Percentiles rank a stretch among this genome's conserved stretches.
Evolutionary conservation across 1,139 yeast species (phyloP).

Genomic region (Hansenula sp.): DNA sequence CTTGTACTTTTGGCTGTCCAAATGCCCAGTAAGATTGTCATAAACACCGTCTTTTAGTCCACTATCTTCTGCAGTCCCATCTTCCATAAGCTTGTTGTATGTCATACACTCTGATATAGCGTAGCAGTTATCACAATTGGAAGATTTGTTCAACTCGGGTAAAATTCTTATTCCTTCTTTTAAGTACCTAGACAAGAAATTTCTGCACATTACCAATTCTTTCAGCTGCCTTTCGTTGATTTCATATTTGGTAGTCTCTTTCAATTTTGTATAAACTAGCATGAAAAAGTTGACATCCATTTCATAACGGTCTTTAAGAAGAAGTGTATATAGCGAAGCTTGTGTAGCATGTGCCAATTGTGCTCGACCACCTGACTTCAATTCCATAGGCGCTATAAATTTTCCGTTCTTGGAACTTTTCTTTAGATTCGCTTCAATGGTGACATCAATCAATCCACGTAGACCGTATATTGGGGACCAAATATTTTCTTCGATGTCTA

Average conservation of each 20-base stretch:
- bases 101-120: slow-evolving; percentile 64
- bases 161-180: slow-evolving; percentile 44
- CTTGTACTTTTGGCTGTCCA: slow-evolving; percentile 37
- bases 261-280: slow-evolving; percentile 68
- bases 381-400: slow-evolving; percentile 73
- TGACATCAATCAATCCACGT: slow-evolving; percentile 89
- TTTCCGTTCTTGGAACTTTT: slow-evolving; percentile 35
- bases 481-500: slow-evolving; percentile 86
- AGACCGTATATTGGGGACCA: slow-evolving; percentile 91
- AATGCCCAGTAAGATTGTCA: slow-evolving; percentile 44
- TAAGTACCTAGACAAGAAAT: slow-evolving; percentile 58
- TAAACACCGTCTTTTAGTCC: slow-evolving; percentile 46
- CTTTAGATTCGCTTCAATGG: slow-evolving; percentile 55
- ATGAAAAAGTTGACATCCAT: slow-evolving; percentile 61
- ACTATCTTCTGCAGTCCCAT: slow-evolving; percentile 42
- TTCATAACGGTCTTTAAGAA: slow-evolving; percentile 76
- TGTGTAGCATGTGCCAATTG: slow-evolving; percentile 79
- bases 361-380: slow-evolving; percentile 73
- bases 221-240: slow-evolving; percentile 53
- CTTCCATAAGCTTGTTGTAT: slow-evolving; percentile 54
- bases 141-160: slow-evolving; percentile 55
- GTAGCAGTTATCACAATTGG: slow-evolving; percentile 67
- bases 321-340: slow-evolving; percentile 75
- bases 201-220: slow-evolving; percentile 63
- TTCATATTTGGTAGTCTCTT: slow-evolving; percentile 52